Evolutionary conservation across 805 yeast species (phyloP).

Genomic region (Candida verbasci): DNA sequence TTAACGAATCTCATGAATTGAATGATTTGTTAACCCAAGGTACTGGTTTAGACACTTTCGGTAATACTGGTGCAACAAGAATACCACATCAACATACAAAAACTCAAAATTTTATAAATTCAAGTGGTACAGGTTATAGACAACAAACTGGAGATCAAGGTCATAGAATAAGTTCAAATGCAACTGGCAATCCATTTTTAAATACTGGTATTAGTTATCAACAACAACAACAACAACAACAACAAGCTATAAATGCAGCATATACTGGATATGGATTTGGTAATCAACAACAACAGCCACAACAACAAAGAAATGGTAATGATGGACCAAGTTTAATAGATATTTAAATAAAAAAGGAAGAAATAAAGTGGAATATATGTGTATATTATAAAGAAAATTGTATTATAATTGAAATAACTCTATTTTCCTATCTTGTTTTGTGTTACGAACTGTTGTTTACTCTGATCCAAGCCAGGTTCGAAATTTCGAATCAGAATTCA

Average conservation of each 20-base stretch:
- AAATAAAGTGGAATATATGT: background rate
- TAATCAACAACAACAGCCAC: conserved; percentile 44
- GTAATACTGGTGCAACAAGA: conserved; percentile 78
- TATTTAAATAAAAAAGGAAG: conserved; percentile 19
- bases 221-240: conserved; percentile 18
- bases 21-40: conserved; percentile 79
- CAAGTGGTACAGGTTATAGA: conserved; percentile 80
- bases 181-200: conserved; percentile 56
- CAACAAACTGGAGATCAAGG: conserved; percentile 41
- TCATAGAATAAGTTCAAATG: conserved; percentile 29
- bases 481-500: no score
- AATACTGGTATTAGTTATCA: conserved; percentile 53
- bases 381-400: background rate
- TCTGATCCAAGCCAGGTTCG: no score
- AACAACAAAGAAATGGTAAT: conserved; percentile 23
- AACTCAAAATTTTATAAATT: conserved; percentile 75
- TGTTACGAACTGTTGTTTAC: no score
- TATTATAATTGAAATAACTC: no score
- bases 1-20: conserved; percentile 57
- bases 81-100: conserved; percentile 91
- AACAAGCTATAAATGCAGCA: conserved; percentile 55
- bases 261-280: conserved; percentile 96
- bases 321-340: conserved; percentile 47
- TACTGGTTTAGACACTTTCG: conserved; percentile 91
- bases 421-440: no score